Evolutionary conservation across 106 monocot genomes (phyloP).

Genomic region (Acanthochlamys bracteata): DNA sequence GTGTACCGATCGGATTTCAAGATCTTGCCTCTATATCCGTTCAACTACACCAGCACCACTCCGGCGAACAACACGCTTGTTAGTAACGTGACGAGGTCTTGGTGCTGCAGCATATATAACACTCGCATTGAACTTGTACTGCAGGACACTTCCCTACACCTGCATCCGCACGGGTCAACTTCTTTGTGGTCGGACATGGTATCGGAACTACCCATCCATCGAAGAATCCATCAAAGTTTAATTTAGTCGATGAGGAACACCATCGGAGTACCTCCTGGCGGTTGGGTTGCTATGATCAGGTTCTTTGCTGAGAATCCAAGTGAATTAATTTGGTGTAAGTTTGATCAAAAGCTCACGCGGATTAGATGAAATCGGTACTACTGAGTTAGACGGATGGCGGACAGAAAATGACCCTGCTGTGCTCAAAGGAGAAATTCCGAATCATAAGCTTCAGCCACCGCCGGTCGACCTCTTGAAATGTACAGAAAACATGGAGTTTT

Average conservation of each 20-base stretch:
- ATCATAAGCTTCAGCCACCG: slow-evolving; percentile 9
- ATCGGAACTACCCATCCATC: slow-evolving; percentile 8
- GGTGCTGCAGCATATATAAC: slow-evolving; percentile 12
- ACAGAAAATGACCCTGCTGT: slow-evolving; percentile 19
- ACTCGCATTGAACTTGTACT: slow-evolving; percentile 11
- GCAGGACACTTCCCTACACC: slow-evolving; percentile 14
- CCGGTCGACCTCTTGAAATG: slow-evolving; percentile 5
- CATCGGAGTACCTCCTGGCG: slow-evolving; percentile 9
- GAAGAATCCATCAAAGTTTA: slow-evolving; percentile 13
- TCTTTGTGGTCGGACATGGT: slow-evolving; percentile 15
- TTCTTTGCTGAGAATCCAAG: slow-evolving; percentile 20
- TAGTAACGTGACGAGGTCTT: slow-evolving; percentile 11
- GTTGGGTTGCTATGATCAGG: slow-evolving; percentile 20
- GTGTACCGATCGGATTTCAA: slow-evolving; percentile 14
- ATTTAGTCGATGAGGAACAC: slow-evolving; percentile 20
- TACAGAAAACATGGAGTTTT: not conserved
- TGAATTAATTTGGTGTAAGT: not conserved
- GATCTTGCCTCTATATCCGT: slow-evolving; percentile 5
- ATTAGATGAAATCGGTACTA: too few relatives aligned
- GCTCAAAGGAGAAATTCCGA: not conserved
- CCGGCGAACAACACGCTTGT: slow-evolving; percentile 19
- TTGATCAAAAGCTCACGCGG: not conserved
- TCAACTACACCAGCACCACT: slow-evolving; percentile 14
- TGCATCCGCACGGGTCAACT: slow-evolving; percentile 9
- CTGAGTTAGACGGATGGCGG: slow-evolving; percentile 1